A percentile compares a stretch with the other conserved stretches of the same genome.
Conservation (phyloP, 164 flowering plant genomes). For the Umbilicus rupestris region DNA sequence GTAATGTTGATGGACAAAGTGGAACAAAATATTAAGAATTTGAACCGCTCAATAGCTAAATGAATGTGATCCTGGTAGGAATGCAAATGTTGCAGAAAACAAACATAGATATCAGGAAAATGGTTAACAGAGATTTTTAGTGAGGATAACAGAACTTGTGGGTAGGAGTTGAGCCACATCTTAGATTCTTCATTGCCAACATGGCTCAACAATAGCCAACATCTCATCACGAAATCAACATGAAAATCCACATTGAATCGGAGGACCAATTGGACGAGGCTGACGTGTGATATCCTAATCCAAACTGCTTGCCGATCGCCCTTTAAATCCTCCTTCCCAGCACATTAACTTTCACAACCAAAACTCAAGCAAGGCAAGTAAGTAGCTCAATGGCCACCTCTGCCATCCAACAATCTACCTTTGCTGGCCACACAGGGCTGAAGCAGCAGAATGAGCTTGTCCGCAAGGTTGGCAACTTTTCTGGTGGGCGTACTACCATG, state of each 20-base stretch:
- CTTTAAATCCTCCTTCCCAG: background rate
- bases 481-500: slow-evolving; percentile 46
- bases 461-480: slow-evolving; percentile 34
- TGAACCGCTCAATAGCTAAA: too few relatives aligned
- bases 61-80: too few relatives aligned
- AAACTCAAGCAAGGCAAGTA: background rate
- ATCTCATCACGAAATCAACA: background rate
- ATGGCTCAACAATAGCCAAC: background rate
- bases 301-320: background rate
- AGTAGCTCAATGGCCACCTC: slow-evolving; percentile 39
- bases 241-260: background rate
- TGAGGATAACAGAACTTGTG: background rate
- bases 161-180: slow-evolving; percentile 1
- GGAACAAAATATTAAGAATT: too few relatives aligned
- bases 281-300: background rate
- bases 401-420: slow-evolving; percentile 41
- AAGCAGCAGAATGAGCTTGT: slow-evolving; percentile 44
- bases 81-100: background rate
- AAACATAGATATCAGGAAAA: background rate
- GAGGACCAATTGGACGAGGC: background rate
- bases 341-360: background rate
- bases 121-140: background rate
- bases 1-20: too few relatives aligned
- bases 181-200: slow-evolving; percentile 2
- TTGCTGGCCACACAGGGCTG: slow-evolving; percentile 41